A percentile compares a stretch with the other conserved stretches of the same genome.
Conservation (phyloP, 257 asterid species). For the Echium plantagineum region DNA sequence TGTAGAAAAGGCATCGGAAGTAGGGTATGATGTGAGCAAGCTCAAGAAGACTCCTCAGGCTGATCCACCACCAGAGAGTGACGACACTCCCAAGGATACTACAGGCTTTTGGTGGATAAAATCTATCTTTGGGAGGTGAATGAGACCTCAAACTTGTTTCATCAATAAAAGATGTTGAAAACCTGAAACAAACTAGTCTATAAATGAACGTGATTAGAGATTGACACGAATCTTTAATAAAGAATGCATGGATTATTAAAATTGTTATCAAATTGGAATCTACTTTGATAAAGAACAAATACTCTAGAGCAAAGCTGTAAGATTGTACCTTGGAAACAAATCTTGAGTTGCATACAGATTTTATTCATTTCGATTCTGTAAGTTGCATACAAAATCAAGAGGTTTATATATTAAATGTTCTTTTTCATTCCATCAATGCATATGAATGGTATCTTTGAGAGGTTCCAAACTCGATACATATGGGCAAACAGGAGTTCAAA, state of each 20-base stretch:
- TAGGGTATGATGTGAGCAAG: constrained; percentile 17
- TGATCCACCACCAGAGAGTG: constrained; percentile 18
- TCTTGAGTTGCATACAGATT: too few relatives aligned
- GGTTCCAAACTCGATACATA: too few relatives aligned
- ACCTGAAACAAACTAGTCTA: background rate
- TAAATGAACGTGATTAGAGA: background rate
- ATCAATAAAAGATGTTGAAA: background rate
- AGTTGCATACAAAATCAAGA: too few relatives aligned
- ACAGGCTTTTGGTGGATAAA: constrained; percentile 18
- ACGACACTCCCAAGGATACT: constrained; percentile 5
- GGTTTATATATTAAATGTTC: too few relatives aligned
- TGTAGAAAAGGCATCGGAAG: constrained; percentile 10
- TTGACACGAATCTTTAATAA: too few relatives aligned
- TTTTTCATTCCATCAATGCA: too few relatives aligned
- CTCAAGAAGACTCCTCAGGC: constrained; percentile 12
- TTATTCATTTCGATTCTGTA: too few relatives aligned
- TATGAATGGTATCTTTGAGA: too few relatives aligned
- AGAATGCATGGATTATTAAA: too few relatives aligned
- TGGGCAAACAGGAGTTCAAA: too few relatives aligned
- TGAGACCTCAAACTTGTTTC: background rate
- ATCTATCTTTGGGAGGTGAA: constrained; percentile 12
- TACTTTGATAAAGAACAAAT: background rate
- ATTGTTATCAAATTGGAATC: too few relatives aligned
- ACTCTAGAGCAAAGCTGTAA: too few relatives aligned
- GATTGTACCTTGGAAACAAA: background rate